phyloP scores from a whole-genome alignment of 805 yeast genomes.

The Danielia oregonensis region DNA sequence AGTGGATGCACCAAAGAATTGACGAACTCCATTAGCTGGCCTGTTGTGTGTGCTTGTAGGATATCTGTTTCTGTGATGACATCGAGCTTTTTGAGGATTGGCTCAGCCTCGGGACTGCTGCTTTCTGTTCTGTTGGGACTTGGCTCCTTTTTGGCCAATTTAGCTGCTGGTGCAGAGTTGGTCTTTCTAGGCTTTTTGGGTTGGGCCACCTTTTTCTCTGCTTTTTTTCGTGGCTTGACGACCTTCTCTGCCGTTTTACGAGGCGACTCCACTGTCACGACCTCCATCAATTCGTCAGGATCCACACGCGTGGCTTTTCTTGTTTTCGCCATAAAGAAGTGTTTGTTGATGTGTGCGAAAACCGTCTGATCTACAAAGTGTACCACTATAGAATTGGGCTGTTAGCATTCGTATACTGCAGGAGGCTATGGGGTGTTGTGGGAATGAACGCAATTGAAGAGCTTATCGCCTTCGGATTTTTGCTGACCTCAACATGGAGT shows the following conservation, averaged over 20 bases:
- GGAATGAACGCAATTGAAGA: no score
- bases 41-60: constrained; percentile 21
- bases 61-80: constrained; percentile 28
- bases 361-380: no score
- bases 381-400: no score
- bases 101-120: background rate
- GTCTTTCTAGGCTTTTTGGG: background rate
- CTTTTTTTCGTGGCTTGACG: background rate
- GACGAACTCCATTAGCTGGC: constrained; percentile 26
- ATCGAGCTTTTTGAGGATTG: background rate
- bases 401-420: no score
- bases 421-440: no score
- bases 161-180: no score
- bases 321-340: background rate
- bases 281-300: background rate
- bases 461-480: no score
- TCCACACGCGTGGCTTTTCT: background rate
- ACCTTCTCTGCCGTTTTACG: background rate
- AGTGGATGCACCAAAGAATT: constrained; percentile 28
- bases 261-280: background rate
- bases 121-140: background rate
- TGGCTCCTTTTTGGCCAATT: background rate
- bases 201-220: background rate
- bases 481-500: no score
- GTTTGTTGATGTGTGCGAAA: no score